Conservation (phyloP, 129 eudicot species). For the Cynara cardunculus region DNA sequence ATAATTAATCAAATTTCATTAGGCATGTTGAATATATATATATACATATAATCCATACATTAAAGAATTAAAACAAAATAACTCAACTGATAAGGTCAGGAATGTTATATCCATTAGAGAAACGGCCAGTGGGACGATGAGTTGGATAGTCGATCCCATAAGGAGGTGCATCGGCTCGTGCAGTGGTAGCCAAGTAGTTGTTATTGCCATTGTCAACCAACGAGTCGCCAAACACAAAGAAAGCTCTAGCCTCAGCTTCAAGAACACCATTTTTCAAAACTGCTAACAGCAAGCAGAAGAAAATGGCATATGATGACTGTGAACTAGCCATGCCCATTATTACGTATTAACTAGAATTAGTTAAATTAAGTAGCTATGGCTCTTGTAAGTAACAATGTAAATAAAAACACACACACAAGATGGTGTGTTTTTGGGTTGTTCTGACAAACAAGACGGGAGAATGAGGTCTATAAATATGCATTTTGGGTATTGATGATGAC, state of each 20-base stretch:
- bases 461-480: slow-evolving; percentile 33
- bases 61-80: background rate
- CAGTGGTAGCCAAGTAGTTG: slow-evolving; percentile 52
- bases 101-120: slow-evolving; percentile 53
- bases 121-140: slow-evolving; percentile 54
- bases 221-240: slow-evolving; percentile 63
- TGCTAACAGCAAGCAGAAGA: slow-evolving; percentile 3
- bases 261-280: slow-evolving; percentile 11
- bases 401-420: slow-evolving; percentile 16
- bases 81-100: slow-evolving; percentile 65
- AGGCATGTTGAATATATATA: background rate
- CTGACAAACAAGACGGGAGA: slow-evolving; percentile 23
- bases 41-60: background rate
- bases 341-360: background rate
- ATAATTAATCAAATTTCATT: background rate
- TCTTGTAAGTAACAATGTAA: background rate
- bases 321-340: slow-evolving; percentile 20
- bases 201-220: slow-evolving; percentile 56
- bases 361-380: background rate
- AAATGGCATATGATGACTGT: slow-evolving; percentile 13
- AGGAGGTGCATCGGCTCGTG: slow-evolving; percentile 53
- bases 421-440: slow-evolving; percentile 20
- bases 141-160: slow-evolving; percentile 57
- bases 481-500: slow-evolving; percentile 11
- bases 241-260: slow-evolving; percentile 39